phyloP scores from a whole-genome alignment of 495 filamentous ascomycete species.

The Aspergillus sparsus region DNA sequence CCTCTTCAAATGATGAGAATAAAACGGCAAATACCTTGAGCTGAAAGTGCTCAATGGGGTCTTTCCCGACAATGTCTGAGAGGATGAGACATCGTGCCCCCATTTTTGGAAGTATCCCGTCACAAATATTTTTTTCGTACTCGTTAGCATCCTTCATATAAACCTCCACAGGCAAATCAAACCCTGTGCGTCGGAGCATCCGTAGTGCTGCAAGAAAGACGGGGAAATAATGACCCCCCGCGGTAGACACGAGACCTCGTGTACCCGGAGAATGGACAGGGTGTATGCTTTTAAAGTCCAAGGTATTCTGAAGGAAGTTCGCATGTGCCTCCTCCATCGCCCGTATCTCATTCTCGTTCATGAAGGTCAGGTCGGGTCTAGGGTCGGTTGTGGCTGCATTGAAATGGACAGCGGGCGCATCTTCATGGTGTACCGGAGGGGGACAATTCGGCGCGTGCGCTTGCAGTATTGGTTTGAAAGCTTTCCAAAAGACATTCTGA shows the following conservation, averaged over 20 bases:
- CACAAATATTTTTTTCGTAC: slow-evolving; percentile 56
- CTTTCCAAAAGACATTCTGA: slow-evolving; percentile 45
- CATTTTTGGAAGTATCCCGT: slow-evolving; percentile 49
- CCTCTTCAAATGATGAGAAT: slow-evolving; percentile 60
- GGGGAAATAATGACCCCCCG: slow-evolving; percentile 47
- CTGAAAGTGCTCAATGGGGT: slow-evolving; percentile 52
- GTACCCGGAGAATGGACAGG: slow-evolving; percentile 48
- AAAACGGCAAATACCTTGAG: slow-evolving; percentile 62
- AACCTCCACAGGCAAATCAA: slow-evolving; percentile 58
- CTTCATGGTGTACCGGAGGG: slow-evolving; percentile 27
- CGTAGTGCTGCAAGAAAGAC: slow-evolving; percentile 54
- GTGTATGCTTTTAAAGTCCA: slow-evolving; percentile 32
- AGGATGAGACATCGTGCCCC: slow-evolving; percentile 55
- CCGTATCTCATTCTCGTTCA: slow-evolving; percentile 35
- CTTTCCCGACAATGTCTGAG: slow-evolving; percentile 44
- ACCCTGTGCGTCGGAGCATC: slow-evolving; percentile 59
- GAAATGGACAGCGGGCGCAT: slow-evolving; percentile 32
- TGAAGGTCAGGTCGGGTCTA: slow-evolving; percentile 38
- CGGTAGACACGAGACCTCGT: slow-evolving; percentile 57
- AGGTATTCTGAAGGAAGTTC: slow-evolving; percentile 42
- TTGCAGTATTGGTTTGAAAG: slow-evolving; percentile 37
- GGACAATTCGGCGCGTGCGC: slow-evolving; percentile 36
- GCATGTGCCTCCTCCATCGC: slow-evolving; percentile 47
- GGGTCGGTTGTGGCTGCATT: slow-evolving; percentile 34
- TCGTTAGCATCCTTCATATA: slow-evolving; percentile 53